Conservation (phyloP, 768 basidiomycete species). For the Cyathus striatus region DNA sequence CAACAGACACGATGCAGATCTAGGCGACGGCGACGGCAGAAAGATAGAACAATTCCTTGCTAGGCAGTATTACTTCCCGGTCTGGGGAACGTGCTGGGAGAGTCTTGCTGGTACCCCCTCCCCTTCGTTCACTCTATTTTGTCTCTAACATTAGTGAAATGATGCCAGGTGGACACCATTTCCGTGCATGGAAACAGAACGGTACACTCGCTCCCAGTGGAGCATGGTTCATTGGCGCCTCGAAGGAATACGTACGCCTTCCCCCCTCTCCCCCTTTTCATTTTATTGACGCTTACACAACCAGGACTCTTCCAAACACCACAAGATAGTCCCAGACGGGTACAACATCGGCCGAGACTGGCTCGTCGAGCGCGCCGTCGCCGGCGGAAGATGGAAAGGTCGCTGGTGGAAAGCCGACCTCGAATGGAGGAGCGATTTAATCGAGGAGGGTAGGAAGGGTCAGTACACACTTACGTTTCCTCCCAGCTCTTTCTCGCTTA, state of each 20-base stretch:
- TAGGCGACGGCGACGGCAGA: conserved; percentile 77
- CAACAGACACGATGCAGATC: conserved; percentile 68
- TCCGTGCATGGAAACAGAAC: conserved; percentile 87
- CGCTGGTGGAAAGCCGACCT: conserved; percentile 75
- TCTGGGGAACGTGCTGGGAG: conserved; percentile 88
- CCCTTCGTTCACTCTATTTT: conserved; percentile 2
- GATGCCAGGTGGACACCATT: conserved; percentile 93
- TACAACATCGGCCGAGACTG: conserved; percentile 81
- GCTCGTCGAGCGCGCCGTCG: conserved; percentile 62
- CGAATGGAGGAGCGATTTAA: conserved; percentile 67
- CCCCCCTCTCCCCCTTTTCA: no score
- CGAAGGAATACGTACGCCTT: neutral
- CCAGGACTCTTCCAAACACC: conserved; percentile 55
- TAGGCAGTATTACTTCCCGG: conserved; percentile 72
- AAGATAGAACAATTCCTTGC: conserved; percentile 68
- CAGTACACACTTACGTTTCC: conserved; percentile 6
- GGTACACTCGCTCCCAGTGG: conserved; percentile 65
- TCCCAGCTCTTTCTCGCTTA: no score
- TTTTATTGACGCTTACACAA: no score
- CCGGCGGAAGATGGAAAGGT: conserved; percentile 57
- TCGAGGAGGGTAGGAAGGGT: conserved; percentile 70
- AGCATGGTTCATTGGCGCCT: conserved; percentile 78
- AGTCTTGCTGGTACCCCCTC: conserved; percentile 59
- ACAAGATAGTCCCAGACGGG: conserved; percentile 72
- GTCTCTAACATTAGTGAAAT: conserved; percentile 6